Percentiles rank a stretch among this genome's conserved stretches.
Conservation (phyloP, 192 early-diverging fungal genomes). For the Borealophlyctis nickersoniae region DNA sequence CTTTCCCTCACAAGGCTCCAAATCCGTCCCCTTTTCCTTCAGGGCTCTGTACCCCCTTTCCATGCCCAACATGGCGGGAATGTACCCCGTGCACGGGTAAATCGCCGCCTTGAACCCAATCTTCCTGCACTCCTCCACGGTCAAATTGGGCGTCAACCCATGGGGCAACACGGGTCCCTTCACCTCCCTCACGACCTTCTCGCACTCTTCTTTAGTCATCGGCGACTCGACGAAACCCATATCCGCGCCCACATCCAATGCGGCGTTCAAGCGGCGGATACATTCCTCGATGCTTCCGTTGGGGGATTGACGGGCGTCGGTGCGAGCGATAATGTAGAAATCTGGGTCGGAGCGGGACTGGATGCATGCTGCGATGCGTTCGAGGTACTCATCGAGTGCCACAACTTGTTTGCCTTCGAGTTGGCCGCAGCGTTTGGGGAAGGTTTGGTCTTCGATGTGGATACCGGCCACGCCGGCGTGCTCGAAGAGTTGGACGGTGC, state of each 20-base stretch:
- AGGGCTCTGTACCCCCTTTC: background rate
- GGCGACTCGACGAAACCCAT: background rate
- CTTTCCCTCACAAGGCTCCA: background rate
- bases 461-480: slow-evolving; percentile 20
- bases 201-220: background rate
- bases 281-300: slow-evolving; percentile 9
- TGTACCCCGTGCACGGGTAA: background rate
- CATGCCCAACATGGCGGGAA: background rate
- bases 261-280: background rate
- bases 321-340: slow-evolving; percentile 23
- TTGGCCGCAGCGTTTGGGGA: slow-evolving; percentile 24
- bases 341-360: slow-evolving; percentile 22
- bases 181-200: background rate
- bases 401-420: slow-evolving; percentile 19
- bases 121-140: background rate
- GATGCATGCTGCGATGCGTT: slow-evolving; percentile 19
- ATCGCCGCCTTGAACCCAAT: background rate
- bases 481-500: slow-evolving; percentile 19
- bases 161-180: background rate
- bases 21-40: slow-evolving; percentile 2
- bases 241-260: slow-evolving; percentile 6
- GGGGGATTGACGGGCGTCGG: slow-evolving; percentile 7
- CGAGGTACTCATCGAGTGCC: slow-evolving; percentile 10
- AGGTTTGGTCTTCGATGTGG: slow-evolving; percentile 20
- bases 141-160: background rate